Evolutionary conservation across 495 filamentous ascomycete species (phyloP), one percentile per base, ranked within the genome.

Genomic region (Tuber melanosporum): DNA sequence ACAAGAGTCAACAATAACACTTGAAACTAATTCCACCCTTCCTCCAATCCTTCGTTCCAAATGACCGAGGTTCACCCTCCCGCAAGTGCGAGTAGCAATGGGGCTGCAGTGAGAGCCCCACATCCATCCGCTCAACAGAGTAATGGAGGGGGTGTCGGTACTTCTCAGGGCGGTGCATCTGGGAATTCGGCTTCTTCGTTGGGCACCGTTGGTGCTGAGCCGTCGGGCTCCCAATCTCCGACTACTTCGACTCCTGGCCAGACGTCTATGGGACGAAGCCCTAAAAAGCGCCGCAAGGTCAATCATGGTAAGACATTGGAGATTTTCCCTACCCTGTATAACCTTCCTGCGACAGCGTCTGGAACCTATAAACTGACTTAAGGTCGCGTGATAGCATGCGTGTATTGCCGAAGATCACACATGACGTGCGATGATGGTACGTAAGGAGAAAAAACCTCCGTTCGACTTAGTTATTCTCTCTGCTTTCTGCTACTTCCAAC

Each of bases 371-470:
- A 71, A 82, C 81, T 82, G 81, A 89, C 86, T 82, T 81, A 84
- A 83, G 82, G 80, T 80, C 86, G 83, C 85, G 84, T 86, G 84
- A 86, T 88, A 98, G 95, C 95, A 82, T 99, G 95, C 88, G 92
- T 98, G 83, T 99, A 98, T 87, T 99, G 95, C 88, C 93, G 96
- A 85, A 93, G 95, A 89, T 98, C 95, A 93, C 95, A 99, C 91
- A 99, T 99, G 95, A 98, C 96, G 85, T 99, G 95, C 89, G 96
- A 99, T 90, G 92, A 83, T 94, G 88, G 94, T 97, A 95, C 89
- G 93, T 90, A 85, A 83, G 85, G 84, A 85, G 84, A 71, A 72
- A 73, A 78, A 74, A 69, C 77, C 82, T 79, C 78, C 83, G 84
- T 81, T 73, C 74, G 47, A 52, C 75, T 84, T 32, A 66, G 32